Base-by-base conservation (phyloP, 148 eudicot genomes). In the Dysphania ambrosioides region DNA sequence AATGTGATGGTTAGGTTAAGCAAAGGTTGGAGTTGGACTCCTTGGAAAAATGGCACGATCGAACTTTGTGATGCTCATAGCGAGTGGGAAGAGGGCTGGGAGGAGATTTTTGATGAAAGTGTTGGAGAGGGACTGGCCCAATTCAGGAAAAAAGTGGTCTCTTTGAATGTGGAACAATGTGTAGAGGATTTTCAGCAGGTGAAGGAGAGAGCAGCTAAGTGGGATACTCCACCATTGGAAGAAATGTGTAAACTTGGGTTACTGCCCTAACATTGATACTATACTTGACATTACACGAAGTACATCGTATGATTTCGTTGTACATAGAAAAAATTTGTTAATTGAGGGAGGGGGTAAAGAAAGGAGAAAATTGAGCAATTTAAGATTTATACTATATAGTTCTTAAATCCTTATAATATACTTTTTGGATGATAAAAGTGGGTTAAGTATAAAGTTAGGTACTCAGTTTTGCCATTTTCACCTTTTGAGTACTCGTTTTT, bases 81-180 rank as follows among this genome's bases (percentile, higher is more conserved):
- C 3, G 87, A 77, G 27, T 95, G 97, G 98, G 97, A 90, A 27
- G 72, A 47, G 16, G 90, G 93, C 0, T 95, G 98, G 98, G 92
- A 92, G 79, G 57, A 51, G 34, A 49, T 78, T 0, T 95, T 90
- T 58, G 97, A 92, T 71, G n/a, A 38, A 32, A 68, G 41, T 5
- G 92, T 77, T 6, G 96, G 96, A 13, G 30, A 79, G 58, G 71
- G 65, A 30, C 72, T 90, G 5, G 87, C 88, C 2, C 63, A 55
- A 12, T 83, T 51, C 31, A 85, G 98, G 81, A 86, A 76, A 85
- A 77, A 63, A 23, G 79, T 86, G 12, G 0, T 23, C 79, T 68
- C 60, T 5, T 44, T 95, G 88, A 82, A 74, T 61, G 68, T 86
- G 75, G 72, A 77, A 56, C 71, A 83, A 23, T 95, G 98, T 74